Evolutionary conservation across 208 protist species (phyloP).

Genomic region (Porcisia deanei): DNA sequence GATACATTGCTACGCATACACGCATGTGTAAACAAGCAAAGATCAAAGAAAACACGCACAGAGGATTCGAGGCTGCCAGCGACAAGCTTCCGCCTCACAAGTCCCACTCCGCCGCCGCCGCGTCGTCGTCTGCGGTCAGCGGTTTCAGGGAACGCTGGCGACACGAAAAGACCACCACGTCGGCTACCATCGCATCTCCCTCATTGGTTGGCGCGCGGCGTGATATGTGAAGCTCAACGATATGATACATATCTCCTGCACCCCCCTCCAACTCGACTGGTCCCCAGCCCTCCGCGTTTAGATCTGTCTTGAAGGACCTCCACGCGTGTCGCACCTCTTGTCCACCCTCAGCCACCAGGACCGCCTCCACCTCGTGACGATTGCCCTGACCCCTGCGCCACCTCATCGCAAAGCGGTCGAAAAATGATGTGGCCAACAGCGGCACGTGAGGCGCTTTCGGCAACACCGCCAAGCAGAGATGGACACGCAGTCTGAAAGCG

Average conservation of each 20-base stretch:
- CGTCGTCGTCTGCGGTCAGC: conserved; percentile 8
- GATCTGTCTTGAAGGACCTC: conserved; percentile 35
- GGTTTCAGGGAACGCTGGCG: conserved; percentile 8
- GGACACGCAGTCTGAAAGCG: conserved; percentile 20
- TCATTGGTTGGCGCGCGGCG: neutral
- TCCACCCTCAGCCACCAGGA: conserved; percentile 16
- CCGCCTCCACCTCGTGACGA: conserved; percentile 21
- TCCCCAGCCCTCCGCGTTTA: conserved; percentile 66
- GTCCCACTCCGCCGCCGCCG: conserved; percentile 6
- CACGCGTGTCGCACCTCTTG: conserved; percentile 28
- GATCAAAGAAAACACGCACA: neutral
- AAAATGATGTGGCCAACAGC: conserved; percentile 56
- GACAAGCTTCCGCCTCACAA: neutral
- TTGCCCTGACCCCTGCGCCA: conserved; percentile 8
- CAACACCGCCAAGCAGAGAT: conserved; percentile 32
- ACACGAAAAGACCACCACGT: conserved; percentile 14
- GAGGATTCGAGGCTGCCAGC: neutral
- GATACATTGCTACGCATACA: neutral
- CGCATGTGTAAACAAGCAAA: neutral
- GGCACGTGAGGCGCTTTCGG: conserved; percentile 28
- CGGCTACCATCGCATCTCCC: neutral
- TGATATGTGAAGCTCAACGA: conserved; percentile 13
- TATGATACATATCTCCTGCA: conserved; percentile 33
- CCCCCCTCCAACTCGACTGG: conserved; percentile 36
- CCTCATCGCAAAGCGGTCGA: conserved; percentile 37